phyloP scores from a whole-genome alignment of 805 yeast genomes.

The Gaillardinia entomophila region DNA sequence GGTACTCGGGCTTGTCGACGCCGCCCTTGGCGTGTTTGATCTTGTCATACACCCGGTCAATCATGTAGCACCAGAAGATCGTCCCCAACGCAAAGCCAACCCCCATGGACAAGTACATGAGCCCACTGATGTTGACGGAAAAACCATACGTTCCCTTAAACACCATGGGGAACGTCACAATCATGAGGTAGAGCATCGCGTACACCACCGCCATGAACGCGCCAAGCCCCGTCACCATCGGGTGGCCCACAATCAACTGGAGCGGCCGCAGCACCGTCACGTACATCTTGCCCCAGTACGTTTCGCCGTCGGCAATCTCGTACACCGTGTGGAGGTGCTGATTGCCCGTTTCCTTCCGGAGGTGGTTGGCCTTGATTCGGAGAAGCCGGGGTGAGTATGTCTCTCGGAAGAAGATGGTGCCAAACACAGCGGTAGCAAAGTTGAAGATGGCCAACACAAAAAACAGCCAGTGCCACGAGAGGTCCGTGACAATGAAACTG shows the following conservation, averaged over 20 bases:
- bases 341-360: slow-evolving; percentile 31
- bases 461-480: slow-evolving; percentile 34
- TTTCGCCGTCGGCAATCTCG: slow-evolving; percentile 27
- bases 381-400: slow-evolving; percentile 33
- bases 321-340: slow-evolving; percentile 31
- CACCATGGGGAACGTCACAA: slow-evolving; percentile 32
- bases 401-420: slow-evolving; percentile 25
- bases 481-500: slow-evolving; percentile 26
- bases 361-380: slow-evolving; percentile 16
- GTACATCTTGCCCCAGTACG: slow-evolving; percentile 14
- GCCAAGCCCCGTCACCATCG: slow-evolving; percentile 35
- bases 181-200: slow-evolving; percentile 38
- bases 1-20: slow-evolving; percentile 30
- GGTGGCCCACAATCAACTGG: slow-evolving; percentile 26
- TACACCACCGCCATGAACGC: slow-evolving; percentile 37
- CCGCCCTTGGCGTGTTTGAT: slow-evolving; percentile 24
- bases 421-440: slow-evolving; percentile 25
- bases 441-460: slow-evolving; percentile 30
- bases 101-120: slow-evolving; percentile 37
- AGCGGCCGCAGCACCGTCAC: slow-evolving; percentile 27
- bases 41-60: slow-evolving; percentile 18
- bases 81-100: slow-evolving; percentile 30
- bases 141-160: slow-evolving; percentile 27
- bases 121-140: slow-evolving; percentile 23
- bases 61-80: slow-evolving; percentile 21